These are phyloP conservation scores for Colletotrichum siamense DNA, from an alignment of 2,329 filamentous ascomycete species.

Conservation along the genomic window DNA sequence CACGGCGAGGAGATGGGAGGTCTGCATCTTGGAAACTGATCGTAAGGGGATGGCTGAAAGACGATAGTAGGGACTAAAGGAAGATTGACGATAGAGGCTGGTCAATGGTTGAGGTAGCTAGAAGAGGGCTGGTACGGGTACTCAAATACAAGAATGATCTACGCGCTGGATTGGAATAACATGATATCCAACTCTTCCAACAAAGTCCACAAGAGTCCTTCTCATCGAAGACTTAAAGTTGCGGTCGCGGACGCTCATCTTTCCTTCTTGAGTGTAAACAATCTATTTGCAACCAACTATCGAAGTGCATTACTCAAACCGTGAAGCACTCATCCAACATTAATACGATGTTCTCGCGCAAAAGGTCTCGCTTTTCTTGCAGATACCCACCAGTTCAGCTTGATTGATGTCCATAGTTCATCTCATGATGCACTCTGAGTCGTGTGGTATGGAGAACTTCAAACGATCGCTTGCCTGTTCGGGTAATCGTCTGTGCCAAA, in stretches of 20 bases:
- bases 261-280: background rate
- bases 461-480: background rate
- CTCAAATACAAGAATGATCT: too few species aligned
- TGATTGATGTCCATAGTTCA: background rate
- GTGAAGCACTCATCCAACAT: background rate
- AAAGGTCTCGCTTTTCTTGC: background rate
- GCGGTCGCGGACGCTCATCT: background rate
- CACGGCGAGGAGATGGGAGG: background rate
- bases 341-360: background rate
- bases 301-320: background rate
- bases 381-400: background rate
- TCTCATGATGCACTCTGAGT: background rate
- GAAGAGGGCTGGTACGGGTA: background rate
- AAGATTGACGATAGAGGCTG: background rate
- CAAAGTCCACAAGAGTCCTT: background rate
- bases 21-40: background rate
- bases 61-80: background rate
- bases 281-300: background rate
- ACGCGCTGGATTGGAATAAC: background rate
- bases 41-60: background rate
- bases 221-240: too few species aligned
- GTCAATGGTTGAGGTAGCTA: background rate
- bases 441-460: background rate
- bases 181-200: background rate
- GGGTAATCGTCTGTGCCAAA: background rate